phyloP scores from a whole-genome alignment of 768 basidiomycete genomes.

The Mycena kentingensis region DNA sequence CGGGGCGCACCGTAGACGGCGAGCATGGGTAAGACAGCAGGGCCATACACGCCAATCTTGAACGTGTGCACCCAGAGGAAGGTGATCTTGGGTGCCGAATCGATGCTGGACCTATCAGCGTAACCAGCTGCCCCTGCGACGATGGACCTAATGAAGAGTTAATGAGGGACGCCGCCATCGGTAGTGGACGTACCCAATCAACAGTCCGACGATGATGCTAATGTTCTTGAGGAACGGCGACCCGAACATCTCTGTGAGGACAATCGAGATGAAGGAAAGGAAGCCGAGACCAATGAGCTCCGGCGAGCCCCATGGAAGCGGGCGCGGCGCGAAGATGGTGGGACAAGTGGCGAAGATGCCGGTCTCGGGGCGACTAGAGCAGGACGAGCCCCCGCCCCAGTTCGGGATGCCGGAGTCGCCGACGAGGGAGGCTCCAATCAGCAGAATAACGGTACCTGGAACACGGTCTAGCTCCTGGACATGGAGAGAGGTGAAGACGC shows the following conservation, averaged over 20 bases:
- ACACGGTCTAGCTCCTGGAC: background rate
- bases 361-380: constrained; percentile 56
- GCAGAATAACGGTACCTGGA: constrained; percentile 71
- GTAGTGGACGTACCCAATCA: background rate
- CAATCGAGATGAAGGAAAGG: constrained; percentile 74
- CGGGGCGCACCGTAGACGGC: constrained; percentile 52
- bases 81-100: constrained; percentile 72
- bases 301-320: constrained; percentile 79
- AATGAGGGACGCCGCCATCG: background rate
- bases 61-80: constrained; percentile 84
- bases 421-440: constrained; percentile 79
- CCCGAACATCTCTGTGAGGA: constrained; percentile 81
- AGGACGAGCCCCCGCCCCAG: constrained; percentile 88
- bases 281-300: constrained; percentile 88
- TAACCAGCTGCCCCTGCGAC: constrained; percentile 81
- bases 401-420: constrained; percentile 73
- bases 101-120: constrained; percentile 66
- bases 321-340: constrained; percentile 65
- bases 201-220: constrained; percentile 66
- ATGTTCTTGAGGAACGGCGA: constrained; percentile 84
- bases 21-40: constrained; percentile 56
- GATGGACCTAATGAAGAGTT: constrained; percentile 72
- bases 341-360: constrained; percentile 77
- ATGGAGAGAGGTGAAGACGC: constrained; percentile 50
- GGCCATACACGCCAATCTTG: constrained; percentile 74